Percentiles rank a stretch among this genome's conserved stretches.
phyloP scores from a whole-genome alignment of 441 rosid genomes.

The Populus trichocarpa region DNA sequence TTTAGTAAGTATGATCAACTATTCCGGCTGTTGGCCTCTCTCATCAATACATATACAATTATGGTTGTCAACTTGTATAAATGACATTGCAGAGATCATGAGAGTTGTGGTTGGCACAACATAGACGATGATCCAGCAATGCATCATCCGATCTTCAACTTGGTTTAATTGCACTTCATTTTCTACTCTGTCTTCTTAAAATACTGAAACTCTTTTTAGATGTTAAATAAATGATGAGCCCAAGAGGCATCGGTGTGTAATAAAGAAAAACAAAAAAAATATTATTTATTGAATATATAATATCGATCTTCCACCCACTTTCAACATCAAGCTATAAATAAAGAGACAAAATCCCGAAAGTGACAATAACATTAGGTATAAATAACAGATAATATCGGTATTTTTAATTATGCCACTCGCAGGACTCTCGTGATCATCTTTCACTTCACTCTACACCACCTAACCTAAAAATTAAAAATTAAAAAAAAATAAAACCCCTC shows the following conservation, averaged over 20 bases:
- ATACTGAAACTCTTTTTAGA: too few relatives aligned
- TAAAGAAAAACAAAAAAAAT: neutral
- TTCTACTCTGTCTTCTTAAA: too few relatives aligned
- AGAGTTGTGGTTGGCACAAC: too few relatives aligned
- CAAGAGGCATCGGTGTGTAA: neutral
- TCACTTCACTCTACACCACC: slow-evolving; percentile 30
- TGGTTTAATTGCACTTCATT: too few relatives aligned
- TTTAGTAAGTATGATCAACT: too few relatives aligned
- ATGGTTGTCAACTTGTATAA: too few relatives aligned
- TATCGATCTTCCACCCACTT: neutral
- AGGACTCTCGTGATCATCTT: slow-evolving; percentile 52
- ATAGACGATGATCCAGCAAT: too few relatives aligned
- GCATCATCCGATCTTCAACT: too few relatives aligned
- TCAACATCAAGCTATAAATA: neutral
- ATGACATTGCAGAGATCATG: too few relatives aligned
- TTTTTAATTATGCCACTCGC: slow-evolving; percentile 30
- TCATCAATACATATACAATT: too few relatives aligned
- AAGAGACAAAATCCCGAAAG: neutral
- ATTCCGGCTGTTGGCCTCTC: too few relatives aligned
- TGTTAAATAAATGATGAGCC: too few relatives aligned
- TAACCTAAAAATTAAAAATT: slow-evolving; percentile 4
- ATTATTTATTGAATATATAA: neutral
- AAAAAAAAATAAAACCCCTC: neutral
- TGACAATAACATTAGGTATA: neutral
- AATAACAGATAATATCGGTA: neutral